phyloP scores from a whole-genome alignment of 139 green algal species.

The Closterium sp. region DNA sequence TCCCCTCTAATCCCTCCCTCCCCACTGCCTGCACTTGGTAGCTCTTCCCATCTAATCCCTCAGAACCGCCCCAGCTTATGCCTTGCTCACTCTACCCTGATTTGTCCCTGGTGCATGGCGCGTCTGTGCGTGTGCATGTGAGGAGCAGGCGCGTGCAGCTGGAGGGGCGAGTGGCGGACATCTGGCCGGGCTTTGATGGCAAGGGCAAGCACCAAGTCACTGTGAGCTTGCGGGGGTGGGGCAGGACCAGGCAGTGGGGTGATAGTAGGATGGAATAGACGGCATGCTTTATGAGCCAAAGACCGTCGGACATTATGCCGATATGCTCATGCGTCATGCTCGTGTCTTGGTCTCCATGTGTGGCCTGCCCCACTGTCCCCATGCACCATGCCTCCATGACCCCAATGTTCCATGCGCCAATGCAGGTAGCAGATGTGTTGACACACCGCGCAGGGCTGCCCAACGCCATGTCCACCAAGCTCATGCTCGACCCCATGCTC shows the following conservation, averaged over 20 bases:
- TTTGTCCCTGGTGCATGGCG: not conserved
- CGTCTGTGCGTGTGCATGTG: not conserved
- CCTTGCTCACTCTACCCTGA: not conserved
- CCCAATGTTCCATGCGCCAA: not conserved
- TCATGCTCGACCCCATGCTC: conserved; percentile 41
- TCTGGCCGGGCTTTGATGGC: conserved; percentile 55
- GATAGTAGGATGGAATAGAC: too few relatives aligned
- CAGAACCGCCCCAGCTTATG: too few relatives aligned
- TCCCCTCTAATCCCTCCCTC: too few relatives aligned
- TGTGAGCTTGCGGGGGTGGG: not conserved
- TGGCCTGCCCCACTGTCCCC: not conserved
- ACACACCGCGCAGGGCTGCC: conserved; percentile 51
- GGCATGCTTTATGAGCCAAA: too few relatives aligned
- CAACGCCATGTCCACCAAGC: conserved; percentile 34
- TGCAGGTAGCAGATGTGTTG: conserved; percentile 52
- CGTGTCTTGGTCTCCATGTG: not conserved
- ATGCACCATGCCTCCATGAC: not conserved
- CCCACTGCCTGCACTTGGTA: too few relatives aligned
- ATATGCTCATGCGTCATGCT: not conserved
- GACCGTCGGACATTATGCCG: too few relatives aligned
- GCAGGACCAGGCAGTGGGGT: too few relatives aligned
- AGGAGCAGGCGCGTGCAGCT: not conserved
- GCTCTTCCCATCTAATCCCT: too few relatives aligned
- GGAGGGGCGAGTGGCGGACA: not conserved
- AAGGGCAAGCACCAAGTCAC: conserved; percentile 55